Base-by-base conservation (phyloP, 768 basidiomycete species). In the Mycena amicta region DNA sequence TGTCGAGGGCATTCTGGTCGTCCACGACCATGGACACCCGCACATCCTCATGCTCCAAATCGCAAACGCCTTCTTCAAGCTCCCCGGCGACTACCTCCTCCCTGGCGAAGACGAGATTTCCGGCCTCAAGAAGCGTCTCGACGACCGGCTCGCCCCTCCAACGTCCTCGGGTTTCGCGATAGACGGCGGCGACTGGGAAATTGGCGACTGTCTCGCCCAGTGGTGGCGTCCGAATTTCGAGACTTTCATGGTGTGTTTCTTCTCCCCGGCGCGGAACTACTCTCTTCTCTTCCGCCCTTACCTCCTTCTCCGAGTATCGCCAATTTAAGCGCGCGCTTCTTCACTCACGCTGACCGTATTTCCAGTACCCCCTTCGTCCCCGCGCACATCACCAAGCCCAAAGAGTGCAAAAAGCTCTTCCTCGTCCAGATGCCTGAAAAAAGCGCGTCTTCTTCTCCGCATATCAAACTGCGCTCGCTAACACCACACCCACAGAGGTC, bases 191-290 rank as follows among this genome's bases (percentile, higher is more conserved):
- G 89, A 95, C 41, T 99, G 97, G 97, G 91, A 95, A 72, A 93
- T 98, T 37, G 91, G 91, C 1, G 95, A 98, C 65, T 95, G 93
- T 66, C 80, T 98, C n/a, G 93, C 93, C 0, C 94, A 95, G 70
- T 99, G 96, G 95, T 99, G 92, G 91, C 77, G 97, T 50, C 96
- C 96, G 0, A 97, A 97, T 69, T 99, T 97, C 66, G 97, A 99
- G 77, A 95, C 94, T 0, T 98, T 98, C 75, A 95, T 97, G 90
- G 95, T 96, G 65, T 68, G 89, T 40, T 18, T 25, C 16, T 29
- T 31, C 22, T 52, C n/a, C 28, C n/a, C n/a, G n/a, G n/a, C n/a
- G n/a, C n/a, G n/a, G n/a, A n/a, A n/a, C n/a, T n/a, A n/a, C n/a
- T n/a, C n/a, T n/a, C n/a, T n/a, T n/a, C n/a, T n/a, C n/a, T n/a